phyloP scores from a whole-genome alignment of 805 yeast species.

The Sugiyamaella mastotermitis region DNA sequence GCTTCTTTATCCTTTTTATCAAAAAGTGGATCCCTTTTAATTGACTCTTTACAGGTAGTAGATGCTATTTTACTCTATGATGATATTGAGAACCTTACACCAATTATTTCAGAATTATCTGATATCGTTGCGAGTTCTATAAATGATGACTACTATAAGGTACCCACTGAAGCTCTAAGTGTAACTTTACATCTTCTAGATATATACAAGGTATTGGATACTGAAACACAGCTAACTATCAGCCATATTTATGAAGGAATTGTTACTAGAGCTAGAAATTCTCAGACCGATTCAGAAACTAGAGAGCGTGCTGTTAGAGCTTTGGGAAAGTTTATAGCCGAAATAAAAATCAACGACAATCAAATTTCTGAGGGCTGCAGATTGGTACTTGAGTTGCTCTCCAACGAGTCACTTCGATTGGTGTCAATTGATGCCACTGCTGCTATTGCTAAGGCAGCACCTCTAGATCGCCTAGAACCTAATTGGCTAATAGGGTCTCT shows the following conservation, averaged over 20 bases:
- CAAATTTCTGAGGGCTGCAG: constrained; percentile 28
- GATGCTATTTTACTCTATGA: constrained; percentile 10
- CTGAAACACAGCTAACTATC: no score
- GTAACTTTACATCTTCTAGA: constrained; percentile 24
- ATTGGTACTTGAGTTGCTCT: constrained; percentile 30
- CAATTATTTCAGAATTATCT: constrained; percentile 17
- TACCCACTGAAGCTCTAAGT: constrained; percentile 31
- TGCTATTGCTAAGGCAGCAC: constrained; percentile 6
- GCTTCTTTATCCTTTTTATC: background rate
- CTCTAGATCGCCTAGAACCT: constrained; percentile 14
- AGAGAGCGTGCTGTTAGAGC: constrained; percentile 33
- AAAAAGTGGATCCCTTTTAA: constrained; percentile 6
- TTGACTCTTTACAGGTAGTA: constrained; percentile 15
- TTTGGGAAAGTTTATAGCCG: constrained; percentile 25
- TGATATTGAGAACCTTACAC: constrained; percentile 7
- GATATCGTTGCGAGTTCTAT: constrained; percentile 30
- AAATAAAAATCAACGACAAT: constrained; percentile 20
- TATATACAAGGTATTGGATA: background rate
- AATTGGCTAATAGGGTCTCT: constrained; percentile 19
- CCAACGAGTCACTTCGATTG: constrained; percentile 33
- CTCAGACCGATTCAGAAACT: constrained; percentile 34
- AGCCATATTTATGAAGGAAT: no score
- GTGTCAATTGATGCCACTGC: constrained; percentile 28
- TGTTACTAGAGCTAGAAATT: constrained; percentile 26
- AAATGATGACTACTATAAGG: constrained; percentile 32